phyloP scores from a whole-genome alignment of 352 stramenopile species.

The Globisporangium paroecandrum region DNA sequence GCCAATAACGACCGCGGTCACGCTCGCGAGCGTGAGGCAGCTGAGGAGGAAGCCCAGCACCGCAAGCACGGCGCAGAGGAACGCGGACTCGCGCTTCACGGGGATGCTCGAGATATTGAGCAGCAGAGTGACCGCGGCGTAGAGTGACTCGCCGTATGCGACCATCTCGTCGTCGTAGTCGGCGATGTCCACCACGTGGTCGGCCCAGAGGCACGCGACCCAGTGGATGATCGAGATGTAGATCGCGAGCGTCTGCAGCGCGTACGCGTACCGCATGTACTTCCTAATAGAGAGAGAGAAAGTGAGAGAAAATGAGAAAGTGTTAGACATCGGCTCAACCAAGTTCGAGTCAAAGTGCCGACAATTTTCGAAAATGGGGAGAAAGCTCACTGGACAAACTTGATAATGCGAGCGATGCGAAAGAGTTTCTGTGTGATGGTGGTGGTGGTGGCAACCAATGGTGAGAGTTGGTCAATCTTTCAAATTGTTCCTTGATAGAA shows the following conservation, averaged over 20 bases:
- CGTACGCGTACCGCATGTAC: conserved; percentile 63
- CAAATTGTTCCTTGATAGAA: not conserved
- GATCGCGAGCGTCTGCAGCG: conserved; percentile 43
- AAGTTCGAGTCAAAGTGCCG: not conserved
- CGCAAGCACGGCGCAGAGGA: conserved; percentile 35
- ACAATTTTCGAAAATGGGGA: not conserved
- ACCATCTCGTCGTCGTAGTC: conserved; percentile 32
- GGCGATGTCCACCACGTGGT: conserved; percentile 26
- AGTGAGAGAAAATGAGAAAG: not conserved
- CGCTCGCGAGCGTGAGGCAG: conserved; percentile 46
- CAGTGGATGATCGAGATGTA: conserved; percentile 65
- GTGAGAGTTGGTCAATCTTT: not conserved
- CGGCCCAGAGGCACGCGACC: conserved; percentile 53
- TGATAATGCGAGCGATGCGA: conserved; percentile 52
- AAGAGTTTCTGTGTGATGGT: conserved; percentile 57
- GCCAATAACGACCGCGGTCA: conserved; percentile 46
- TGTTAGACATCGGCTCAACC: not conserved
- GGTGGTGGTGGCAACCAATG: not conserved
- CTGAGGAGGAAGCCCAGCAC: conserved; percentile 50
- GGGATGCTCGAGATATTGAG: conserved; percentile 48
- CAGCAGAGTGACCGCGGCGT: conserved; percentile 40
- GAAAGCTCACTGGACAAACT: conserved; percentile 51
- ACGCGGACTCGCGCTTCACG: conserved; percentile 35
- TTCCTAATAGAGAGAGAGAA: conserved; percentile 26
- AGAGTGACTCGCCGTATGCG: conserved; percentile 48